Conservation (phyloP, 371 early-diverging fungal species). For the Neoconidiobolus thromboides region DNA sequence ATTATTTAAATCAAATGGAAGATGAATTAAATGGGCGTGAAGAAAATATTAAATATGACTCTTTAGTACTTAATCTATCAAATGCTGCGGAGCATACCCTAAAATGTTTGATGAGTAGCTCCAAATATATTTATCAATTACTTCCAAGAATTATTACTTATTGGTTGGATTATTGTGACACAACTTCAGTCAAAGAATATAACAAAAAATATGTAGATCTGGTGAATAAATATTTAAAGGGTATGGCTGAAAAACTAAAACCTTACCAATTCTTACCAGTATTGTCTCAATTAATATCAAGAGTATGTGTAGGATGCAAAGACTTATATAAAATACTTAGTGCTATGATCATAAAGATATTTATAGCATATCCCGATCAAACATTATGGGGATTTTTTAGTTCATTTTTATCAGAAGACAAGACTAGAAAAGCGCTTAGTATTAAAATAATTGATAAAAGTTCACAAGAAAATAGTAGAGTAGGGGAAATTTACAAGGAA, state of each 20-base stretch:
- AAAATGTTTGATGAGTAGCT: background rate
- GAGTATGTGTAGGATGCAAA: no score
- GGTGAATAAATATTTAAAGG: background rate
- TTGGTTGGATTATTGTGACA: background rate
- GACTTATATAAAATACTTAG: background rate
- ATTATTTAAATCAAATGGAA: no score
- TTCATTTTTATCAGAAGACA: background rate
- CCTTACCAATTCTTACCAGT: slow-evolving; percentile 1
- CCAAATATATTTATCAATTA: background rate
- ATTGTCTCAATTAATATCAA: background rate
- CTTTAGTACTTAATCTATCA: background rate
- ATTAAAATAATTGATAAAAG: background rate
- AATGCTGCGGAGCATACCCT: background rate
- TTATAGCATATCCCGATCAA: background rate
- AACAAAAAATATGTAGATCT: background rate
- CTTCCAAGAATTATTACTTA: background rate
- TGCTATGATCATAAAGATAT: background rate
- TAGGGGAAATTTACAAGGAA: background rate
- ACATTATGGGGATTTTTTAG: background rate
- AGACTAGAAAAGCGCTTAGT: background rate
- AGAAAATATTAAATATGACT: no score
- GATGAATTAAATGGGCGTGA: no score
- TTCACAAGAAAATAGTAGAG: background rate
- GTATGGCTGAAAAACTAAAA: background rate
- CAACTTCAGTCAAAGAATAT: background rate